These are phyloP conservation scores for Crithidia sp. DNA, from an alignment of 208 protist species.

Conservation along the genomic window DNA sequence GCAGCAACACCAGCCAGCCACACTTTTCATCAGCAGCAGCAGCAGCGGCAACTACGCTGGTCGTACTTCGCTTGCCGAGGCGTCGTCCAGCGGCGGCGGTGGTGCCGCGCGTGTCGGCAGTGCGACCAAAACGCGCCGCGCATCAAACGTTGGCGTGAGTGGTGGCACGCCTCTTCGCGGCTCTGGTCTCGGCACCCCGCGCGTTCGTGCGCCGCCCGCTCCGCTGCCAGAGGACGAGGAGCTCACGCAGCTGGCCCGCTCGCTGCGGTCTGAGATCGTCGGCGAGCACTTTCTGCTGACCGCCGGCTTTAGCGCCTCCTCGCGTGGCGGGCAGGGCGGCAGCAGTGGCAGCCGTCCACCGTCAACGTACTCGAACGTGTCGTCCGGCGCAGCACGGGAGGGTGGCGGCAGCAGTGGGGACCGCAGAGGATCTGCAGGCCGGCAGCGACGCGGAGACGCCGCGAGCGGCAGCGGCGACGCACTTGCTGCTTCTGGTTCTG, in stretches of 20 bases:
- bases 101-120: too few relatives aligned
- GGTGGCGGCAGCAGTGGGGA: background rate
- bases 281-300: slow-evolving; percentile 32
- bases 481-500: background rate
- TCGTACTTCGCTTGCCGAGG: too few relatives aligned
- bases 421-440: background rate
- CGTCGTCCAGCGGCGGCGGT: too few relatives aligned
- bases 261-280: slow-evolving; percentile 29
- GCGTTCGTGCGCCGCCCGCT: background rate
- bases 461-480: background rate
- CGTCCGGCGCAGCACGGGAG: background rate
- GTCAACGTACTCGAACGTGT: background rate
- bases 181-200: background rate
- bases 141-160: too few relatives aligned
- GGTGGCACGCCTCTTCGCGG: background rate
- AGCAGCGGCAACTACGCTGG: too few relatives aligned
- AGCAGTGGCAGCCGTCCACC: background rate
- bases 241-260: slow-evolving; percentile 30
- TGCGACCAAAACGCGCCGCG: too few relatives aligned
- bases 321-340: background rate
- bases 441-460: background rate
- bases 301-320: slow-evolving; percentile 2
- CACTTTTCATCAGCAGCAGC: too few relatives aligned
- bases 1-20: too few relatives aligned
- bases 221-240: slow-evolving; percentile 21